A percentile compares a stretch with the other conserved stretches of the same genome.
Evolutionary conservation across 345 rosid genomes (phyloP).

Genomic region (Citrus mangshanensis): DNA sequence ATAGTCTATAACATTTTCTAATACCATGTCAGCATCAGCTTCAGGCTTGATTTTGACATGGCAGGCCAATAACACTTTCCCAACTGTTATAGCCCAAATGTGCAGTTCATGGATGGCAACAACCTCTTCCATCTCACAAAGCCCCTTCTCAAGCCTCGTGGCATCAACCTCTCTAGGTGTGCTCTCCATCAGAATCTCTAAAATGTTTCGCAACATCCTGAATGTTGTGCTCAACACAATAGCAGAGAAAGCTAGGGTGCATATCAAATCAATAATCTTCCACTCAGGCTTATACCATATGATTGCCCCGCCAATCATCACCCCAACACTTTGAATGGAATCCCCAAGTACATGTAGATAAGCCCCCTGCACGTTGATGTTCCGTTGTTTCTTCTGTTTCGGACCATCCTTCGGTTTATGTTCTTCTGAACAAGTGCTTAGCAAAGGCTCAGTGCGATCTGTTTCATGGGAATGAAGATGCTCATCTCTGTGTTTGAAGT

Average conservation of each 20-base stretch:
- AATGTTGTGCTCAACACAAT: slow-evolving; percentile 57
- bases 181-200: slow-evolving; percentile 79
- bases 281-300: slow-evolving; percentile 72
- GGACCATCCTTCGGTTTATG: slow-evolving; percentile 1
- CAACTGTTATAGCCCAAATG: slow-evolving; percentile 74
- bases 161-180: slow-evolving; percentile 73
- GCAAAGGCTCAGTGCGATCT: slow-evolving; percentile 29
- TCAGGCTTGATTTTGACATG: slow-evolving; percentile 61
- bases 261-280: slow-evolving; percentile 65
- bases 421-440: slow-evolving; percentile 24
- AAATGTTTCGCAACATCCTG: slow-evolving; percentile 57
- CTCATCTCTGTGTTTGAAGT: slow-evolving; percentile 8
- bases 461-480: slow-evolving; percentile 33
- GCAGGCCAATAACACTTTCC: slow-evolving; percentile 64
- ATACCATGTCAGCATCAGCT: slow-evolving; percentile 54
- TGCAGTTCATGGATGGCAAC: slow-evolving; percentile 68
- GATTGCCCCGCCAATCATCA: slow-evolving; percentile 68
- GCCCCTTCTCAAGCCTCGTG: slow-evolving; percentile 59
- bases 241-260: slow-evolving; percentile 58
- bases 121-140: slow-evolving; percentile 68
- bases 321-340: slow-evolving; percentile 72
- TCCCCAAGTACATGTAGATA: slow-evolving; percentile 74
- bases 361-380: slow-evolving; percentile 66
- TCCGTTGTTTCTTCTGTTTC: slow-evolving; percentile 40
- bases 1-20: slow-evolving; percentile 54